Evolutionary conservation across 2,329 filamentous ascomycete genomes (phyloP).

Genomic region (Trichophyton verrucosum): DNA sequence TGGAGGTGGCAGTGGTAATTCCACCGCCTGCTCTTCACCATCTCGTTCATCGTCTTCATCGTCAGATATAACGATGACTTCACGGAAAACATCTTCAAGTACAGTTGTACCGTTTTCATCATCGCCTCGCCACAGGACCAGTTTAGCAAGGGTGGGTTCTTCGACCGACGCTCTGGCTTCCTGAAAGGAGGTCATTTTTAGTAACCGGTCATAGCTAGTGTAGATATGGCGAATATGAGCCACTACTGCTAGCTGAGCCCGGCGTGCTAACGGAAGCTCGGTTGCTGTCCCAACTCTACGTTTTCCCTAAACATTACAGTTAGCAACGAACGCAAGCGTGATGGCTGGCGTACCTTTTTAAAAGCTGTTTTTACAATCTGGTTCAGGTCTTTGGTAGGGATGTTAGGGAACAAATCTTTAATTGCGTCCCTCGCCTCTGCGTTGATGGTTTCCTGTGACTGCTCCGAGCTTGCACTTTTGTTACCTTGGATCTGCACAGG

Average conservation of each 20-base stretch:
- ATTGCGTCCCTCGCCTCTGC: conserved; percentile 48
- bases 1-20: conserved; percentile 7
- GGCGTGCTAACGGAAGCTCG: conserved; percentile 42
- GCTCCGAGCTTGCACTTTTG: conserved; percentile 19
- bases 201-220: conserved; percentile 49
- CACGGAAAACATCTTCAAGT: conserved; percentile 50
- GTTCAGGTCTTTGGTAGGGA: conserved; percentile 45
- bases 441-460: conserved; percentile 37
- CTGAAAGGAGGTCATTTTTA: conserved; percentile 41
- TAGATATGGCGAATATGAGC: conserved; percentile 51
- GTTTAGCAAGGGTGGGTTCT: conserved; percentile 41
- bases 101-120: conserved; percentile 41
- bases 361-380: conserved; percentile 50
- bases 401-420: conserved; percentile 51
- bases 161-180: conserved; percentile 45
- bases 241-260: conserved; percentile 49
- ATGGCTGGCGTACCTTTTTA: conserved; percentile 37
- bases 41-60: conserved; percentile 41
- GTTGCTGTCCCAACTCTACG: conserved; percentile 46
- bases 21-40: conserved; percentile 9
- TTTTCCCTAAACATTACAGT: conserved; percentile 34
- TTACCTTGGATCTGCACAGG: conserved; percentile 16
- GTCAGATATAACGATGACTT: conserved; percentile 52
- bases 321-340: conserved; percentile 12
- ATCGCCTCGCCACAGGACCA: conserved; percentile 53